Evolutionary conservation across 164 flowering plant species (phyloP).

Genomic region (Cinnamomum micranthum): DNA sequence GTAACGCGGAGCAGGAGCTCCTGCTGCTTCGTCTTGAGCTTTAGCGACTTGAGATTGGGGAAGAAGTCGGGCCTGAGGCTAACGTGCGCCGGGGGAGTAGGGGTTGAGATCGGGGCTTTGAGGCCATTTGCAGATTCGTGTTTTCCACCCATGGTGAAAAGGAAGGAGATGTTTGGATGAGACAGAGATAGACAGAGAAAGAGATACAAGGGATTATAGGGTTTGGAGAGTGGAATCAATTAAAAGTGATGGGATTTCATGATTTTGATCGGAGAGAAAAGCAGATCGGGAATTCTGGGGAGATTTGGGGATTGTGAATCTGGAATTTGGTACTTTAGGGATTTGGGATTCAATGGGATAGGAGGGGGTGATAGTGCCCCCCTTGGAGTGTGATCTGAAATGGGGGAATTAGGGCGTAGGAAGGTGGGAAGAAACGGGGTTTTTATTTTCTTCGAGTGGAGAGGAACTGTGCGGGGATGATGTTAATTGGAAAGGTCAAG

Average conservation of each 20-base stretch:
- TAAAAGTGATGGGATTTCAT: neutral
- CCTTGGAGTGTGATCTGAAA: neutral
- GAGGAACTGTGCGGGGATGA: too few relatives aligned
- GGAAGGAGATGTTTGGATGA: neutral
- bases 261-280: neutral
- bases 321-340: neutral
- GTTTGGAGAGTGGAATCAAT: neutral
- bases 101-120: neutral
- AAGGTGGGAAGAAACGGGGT: too few relatives aligned
- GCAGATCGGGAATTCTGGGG: neutral
- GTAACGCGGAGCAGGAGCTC: conserved; percentile 79
- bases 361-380: too few relatives aligned
- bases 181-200: too few relatives aligned
- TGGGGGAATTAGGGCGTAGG: neutral
- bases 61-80: conserved; percentile 15
- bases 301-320: neutral
- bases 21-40: conserved; percentile 83
- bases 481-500: too few relatives aligned
- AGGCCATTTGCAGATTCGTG: conserved; percentile 3
- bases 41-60: conserved; percentile 39
- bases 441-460: too few relatives aligned
- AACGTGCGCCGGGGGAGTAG: conserved; percentile 4
- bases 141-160: conserved; percentile 10
- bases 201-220: neutral
- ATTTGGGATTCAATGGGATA: neutral